Conservation (phyloP, 768 basidiomycete species). For the Favolaschia claudopus region DNA sequence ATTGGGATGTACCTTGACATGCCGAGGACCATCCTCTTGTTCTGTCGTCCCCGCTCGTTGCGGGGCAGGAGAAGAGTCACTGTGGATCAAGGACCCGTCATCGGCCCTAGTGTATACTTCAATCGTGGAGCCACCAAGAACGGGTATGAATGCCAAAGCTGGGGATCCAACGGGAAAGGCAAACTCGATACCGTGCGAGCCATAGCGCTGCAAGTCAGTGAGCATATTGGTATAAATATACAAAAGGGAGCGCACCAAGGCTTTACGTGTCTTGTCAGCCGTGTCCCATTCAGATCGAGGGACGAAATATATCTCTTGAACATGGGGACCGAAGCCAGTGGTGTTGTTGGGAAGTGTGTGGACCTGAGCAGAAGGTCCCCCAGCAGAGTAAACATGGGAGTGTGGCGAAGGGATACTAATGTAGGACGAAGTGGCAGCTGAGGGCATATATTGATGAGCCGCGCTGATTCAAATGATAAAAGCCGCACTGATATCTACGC, state of each 20-base stretch:
- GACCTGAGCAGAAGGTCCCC: slow-evolving; percentile 60
- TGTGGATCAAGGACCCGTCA: slow-evolving; percentile 44
- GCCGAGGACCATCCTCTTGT: slow-evolving; percentile 56
- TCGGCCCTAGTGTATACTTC: slow-evolving; percentile 50
- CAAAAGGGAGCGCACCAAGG: slow-evolving; percentile 44
- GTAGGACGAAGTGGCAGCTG: slow-evolving; percentile 64
- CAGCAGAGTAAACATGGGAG: slow-evolving; percentile 56
- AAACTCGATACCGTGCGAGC: slow-evolving; percentile 61
- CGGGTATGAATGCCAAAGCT: slow-evolving; percentile 54
- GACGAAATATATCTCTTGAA: slow-evolving; percentile 57
- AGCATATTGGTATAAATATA: neutral
- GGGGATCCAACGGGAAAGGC: slow-evolving; percentile 32
- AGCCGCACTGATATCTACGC: slow-evolving; percentile 52
- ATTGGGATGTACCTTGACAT: slow-evolving; percentile 61
- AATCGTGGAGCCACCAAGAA: slow-evolving; percentile 56
- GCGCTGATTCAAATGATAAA: neutral
- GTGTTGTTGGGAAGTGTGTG: slow-evolving; percentile 44
- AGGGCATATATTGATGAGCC: neutral
- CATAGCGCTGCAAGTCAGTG: slow-evolving; percentile 47
- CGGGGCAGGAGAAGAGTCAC: slow-evolving; percentile 49
- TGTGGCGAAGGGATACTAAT: slow-evolving; percentile 56
- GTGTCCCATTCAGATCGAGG: slow-evolving; percentile 47
- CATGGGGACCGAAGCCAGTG: slow-evolving; percentile 50
- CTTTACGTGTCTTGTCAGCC: slow-evolving; percentile 59
- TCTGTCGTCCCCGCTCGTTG: slow-evolving; percentile 34